Percentiles rank a stretch among this genome's conserved stretches.
phyloP scores from a whole-genome alignment of 345 rosid genomes.

The Brassica carinata region DNA sequence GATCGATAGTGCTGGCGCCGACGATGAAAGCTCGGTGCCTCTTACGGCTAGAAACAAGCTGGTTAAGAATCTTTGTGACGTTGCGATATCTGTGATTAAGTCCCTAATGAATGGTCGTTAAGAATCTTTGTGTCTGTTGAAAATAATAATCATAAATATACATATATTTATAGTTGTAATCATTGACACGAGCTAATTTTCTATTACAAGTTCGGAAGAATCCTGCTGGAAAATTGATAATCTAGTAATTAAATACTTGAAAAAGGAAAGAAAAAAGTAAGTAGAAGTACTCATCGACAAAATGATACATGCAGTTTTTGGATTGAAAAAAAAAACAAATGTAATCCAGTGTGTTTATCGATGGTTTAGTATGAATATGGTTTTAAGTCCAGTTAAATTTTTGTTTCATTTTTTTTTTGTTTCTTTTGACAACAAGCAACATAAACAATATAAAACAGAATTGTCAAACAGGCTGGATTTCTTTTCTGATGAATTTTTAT shows the following conservation, averaged over 20 bases:
- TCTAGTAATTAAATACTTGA: background rate
- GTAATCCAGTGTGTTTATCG: background rate
- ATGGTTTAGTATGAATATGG: background rate
- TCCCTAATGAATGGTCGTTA: conserved; percentile 41
- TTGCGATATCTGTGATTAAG: conserved; percentile 66
- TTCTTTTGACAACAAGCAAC: background rate
- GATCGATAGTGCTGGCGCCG: conserved; percentile 43
- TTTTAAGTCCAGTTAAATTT: background rate
- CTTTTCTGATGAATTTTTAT: background rate
- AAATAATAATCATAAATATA: background rate
- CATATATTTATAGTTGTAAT: conserved; percentile 31
- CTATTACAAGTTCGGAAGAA: background rate
- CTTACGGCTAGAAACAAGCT: conserved; percentile 55
- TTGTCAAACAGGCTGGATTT: background rate
- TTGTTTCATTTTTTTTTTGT: background rate
- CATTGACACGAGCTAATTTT: background rate
- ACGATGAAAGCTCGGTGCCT: conserved; percentile 44
- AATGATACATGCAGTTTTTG: background rate
- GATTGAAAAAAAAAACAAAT: background rate
- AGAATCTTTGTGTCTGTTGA: conserved; percentile 11
- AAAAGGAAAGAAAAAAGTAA: background rate
- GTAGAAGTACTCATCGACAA: background rate
- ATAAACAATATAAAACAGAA: background rate
- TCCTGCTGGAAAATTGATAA: background rate
- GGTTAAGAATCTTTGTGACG: conserved; percentile 57